phyloP scores from a whole-genome alignment of 192 early-diverging fungal species.

The Phlyctochytrium planicorne region DNA sequence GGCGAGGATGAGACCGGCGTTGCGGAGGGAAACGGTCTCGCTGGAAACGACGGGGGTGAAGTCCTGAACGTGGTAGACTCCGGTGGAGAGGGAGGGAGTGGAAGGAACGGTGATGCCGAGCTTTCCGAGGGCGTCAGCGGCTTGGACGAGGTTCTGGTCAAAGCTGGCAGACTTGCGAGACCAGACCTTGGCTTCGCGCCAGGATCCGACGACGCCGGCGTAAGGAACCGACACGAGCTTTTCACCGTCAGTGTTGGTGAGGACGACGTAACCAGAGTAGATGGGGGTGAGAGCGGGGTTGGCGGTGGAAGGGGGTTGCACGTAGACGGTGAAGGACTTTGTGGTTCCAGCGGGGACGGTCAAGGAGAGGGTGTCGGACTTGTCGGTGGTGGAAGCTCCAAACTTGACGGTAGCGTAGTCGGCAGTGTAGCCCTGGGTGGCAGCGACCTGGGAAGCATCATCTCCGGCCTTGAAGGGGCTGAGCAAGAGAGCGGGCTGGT shows the following conservation, averaged over 20 bases:
- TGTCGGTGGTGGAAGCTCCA: not conserved
- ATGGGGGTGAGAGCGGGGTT: constrained; percentile 21
- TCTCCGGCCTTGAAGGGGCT: constrained; percentile 32
- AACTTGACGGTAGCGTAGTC: not conserved
- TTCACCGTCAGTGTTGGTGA: constrained; percentile 5
- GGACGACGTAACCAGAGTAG: constrained; percentile 32
- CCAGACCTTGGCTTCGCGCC: not conserved
- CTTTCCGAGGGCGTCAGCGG: too few relatives aligned
- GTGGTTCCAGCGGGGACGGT: constrained; percentile 30
- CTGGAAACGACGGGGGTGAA: not conserved
- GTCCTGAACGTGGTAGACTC: not conserved
- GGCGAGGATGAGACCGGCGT: not conserved
- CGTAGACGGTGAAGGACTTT: constrained; percentile 20
- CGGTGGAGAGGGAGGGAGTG: constrained; percentile 4
- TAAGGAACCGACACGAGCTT: constrained; percentile 26
- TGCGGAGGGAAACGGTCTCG: not conserved
- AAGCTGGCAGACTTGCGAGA: not conserved
- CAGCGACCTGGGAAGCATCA: not conserved
- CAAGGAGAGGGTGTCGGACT: constrained; percentile 3
- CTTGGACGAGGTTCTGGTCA: too few relatives aligned
- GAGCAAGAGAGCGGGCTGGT: constrained; percentile 33
- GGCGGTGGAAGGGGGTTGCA: constrained; percentile 23
- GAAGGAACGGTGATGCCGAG: not conserved
- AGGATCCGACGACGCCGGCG: constrained; percentile 20
- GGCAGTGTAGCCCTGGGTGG: not conserved